Evolutionary conservation across 2,329 filamentous ascomycete species (phyloP).

Genomic region (Fusarium zealandicum): DNA sequence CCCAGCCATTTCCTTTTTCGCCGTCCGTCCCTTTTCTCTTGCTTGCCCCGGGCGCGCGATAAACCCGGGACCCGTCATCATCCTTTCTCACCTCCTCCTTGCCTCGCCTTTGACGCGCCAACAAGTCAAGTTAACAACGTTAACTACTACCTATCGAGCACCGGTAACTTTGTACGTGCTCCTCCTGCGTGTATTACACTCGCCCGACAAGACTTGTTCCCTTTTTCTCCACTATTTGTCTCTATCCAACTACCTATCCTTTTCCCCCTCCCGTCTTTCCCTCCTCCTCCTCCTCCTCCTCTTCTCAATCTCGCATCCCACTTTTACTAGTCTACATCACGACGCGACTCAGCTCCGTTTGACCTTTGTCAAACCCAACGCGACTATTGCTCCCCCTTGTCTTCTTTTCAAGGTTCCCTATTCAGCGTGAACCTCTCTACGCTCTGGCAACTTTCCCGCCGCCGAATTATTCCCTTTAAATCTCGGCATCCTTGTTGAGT

Average conservation of each 20-base stretch:
- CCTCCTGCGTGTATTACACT: slow-evolving; percentile 30
- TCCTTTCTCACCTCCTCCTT: neutral
- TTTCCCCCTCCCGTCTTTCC: slow-evolving; percentile 15
- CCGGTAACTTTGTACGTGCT: neutral
- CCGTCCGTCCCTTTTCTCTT: slow-evolving; percentile 11
- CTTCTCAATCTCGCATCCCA: slow-evolving; percentile 22
- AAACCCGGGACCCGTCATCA: slow-evolving; percentile 12
- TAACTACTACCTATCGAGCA: neutral
- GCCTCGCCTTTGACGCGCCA: neutral
- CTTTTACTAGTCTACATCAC: slow-evolving; percentile 33
- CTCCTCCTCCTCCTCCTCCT: slow-evolving; percentile 11
- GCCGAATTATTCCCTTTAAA: neutral
- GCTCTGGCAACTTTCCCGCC: neutral
- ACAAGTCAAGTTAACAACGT: neutral
- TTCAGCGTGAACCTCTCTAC: slow-evolving; percentile 13
- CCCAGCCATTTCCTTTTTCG: slow-evolving; percentile 22
- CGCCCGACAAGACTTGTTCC: slow-evolving; percentile 20
- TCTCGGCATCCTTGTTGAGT: slow-evolving; percentile 11
- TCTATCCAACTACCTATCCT: slow-evolving; percentile 10
- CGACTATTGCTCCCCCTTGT: slow-evolving; percentile 1
- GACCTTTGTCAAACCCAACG: slow-evolving; percentile 1
- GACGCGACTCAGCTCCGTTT: slow-evolving; percentile 18
- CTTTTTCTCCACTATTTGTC: slow-evolving; percentile 27
- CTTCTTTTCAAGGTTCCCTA: slow-evolving; percentile 9
- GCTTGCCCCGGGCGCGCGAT: slow-evolving; percentile 1